These are phyloP conservation scores for Fusarium sacchari DNA, from an alignment of 2,329 filamentous ascomycete species.

Conservation along the genomic window DNA sequence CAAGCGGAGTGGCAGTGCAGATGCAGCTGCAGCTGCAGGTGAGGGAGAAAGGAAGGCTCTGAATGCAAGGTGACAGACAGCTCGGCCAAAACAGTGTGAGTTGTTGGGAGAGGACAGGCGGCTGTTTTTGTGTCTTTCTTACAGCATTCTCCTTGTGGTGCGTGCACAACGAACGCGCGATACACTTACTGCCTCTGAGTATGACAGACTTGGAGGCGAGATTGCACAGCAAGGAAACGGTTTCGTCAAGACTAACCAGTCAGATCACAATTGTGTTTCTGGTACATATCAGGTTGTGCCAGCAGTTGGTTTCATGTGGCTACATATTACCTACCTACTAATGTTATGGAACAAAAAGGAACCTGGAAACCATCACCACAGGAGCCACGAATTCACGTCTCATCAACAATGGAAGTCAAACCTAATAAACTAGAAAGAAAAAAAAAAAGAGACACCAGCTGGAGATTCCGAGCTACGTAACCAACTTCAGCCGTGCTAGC, in stretches of 20 bases:
- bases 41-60: conserved; percentile 22
- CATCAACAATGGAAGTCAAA: background rate
- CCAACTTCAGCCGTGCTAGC: conserved; percentile 14
- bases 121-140: background rate
- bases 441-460: background rate
- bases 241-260: background rate
- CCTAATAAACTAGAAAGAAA: background rate
- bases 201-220: conserved; percentile 1
- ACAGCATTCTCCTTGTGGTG: background rate
- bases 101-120: background rate
- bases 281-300: background rate
- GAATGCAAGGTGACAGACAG: conserved; percentile 1
- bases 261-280: background rate
- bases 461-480: conserved; percentile 17
- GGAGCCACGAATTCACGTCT: conserved; percentile 9
- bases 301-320: conserved; percentile 19
- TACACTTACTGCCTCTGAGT: background rate
- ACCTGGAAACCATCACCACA: conserved; percentile 18
- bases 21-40: conserved; percentile 24
- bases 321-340: too few relatives aligned
- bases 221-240: conserved; percentile 11
- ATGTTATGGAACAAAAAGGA: conserved; percentile 8
- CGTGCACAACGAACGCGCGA: background rate
- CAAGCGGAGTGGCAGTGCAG: conserved; percentile 35
- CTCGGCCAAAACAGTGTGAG: background rate